Conservation (phyloP, 1,139 yeast genomes). For the Pichia sp. region DNA sequence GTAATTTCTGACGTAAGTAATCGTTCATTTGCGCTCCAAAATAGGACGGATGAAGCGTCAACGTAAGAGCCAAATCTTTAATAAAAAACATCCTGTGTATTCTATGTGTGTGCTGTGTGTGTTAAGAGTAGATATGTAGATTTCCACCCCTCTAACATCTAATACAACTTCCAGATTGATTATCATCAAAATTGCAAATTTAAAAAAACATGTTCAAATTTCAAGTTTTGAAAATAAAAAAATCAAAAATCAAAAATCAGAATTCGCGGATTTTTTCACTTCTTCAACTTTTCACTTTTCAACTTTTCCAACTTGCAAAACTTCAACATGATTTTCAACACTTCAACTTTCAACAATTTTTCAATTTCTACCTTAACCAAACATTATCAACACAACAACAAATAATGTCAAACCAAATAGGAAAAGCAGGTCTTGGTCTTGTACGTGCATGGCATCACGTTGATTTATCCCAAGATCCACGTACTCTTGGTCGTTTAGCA, state of each 20-base stretch:
- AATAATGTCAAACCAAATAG: constrained; percentile 51
- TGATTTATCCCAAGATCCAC: constrained; percentile 74
- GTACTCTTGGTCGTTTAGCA: constrained; percentile 91
- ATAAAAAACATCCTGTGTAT: constrained; percentile 30
- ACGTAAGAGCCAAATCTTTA: constrained; percentile 84
- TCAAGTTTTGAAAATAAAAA: neutral
- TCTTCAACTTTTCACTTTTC: neutral
- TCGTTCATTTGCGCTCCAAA: constrained; percentile 98
- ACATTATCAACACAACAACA: neutral
- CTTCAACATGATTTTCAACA: neutral
- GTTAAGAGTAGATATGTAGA: neutral
- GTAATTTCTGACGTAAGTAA: constrained; percentile 76
- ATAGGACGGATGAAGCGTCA: constrained; percentile 93
- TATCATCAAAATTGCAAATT: neutral
- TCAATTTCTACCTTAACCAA: neutral
- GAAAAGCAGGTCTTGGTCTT: constrained; percentile 39
- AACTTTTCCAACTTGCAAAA: neutral
- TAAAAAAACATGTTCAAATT: neutral
- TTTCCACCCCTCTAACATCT: no score
- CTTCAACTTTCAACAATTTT: neutral
- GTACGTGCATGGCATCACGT: constrained; percentile 95
- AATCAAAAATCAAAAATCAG: no score
- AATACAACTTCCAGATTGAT: neutral
- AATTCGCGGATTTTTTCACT: neutral
- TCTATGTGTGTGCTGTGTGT: neutral